Evolutionary conservation across 345 rosid genomes (phyloP), one percentile per base, ranked within the genome.

Genomic region (Syzygium aromaticum): DNA sequence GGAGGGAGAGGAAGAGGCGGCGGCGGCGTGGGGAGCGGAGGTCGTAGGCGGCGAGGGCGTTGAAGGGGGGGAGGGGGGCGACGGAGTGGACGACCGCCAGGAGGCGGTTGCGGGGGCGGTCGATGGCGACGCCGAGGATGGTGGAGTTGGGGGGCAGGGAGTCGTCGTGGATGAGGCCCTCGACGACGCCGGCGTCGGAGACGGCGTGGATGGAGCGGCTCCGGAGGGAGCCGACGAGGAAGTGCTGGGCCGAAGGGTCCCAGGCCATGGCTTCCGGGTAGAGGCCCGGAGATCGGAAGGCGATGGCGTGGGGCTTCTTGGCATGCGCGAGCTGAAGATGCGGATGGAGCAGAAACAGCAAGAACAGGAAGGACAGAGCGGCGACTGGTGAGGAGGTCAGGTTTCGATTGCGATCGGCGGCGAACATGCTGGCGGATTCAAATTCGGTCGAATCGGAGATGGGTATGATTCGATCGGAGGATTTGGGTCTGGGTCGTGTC

Each of bases 31-130:
- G 90, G 54, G 89, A 88, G 23, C 90, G 89, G 88, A 97, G 98
- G 91, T 96, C 96, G 93, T 97, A 97, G 86, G 98, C 96, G 80
- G 95, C 98, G 52, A 96, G 93, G 91, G 98, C 98, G 88, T 90
- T 92, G 96, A 94, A 97, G 40, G 93, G 89, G 54, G 92, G 94
- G 90, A 94, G 99, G 13, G 97, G 96, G 2, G 89, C 23, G 5
- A 2, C 0, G 84, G 91, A 94, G 98, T 17, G 97, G 96, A 3
- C 91, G n/a, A 96, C 99, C 40, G 90, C 23, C 3, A 96, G 96
- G 54, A 95, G 92, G 73, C 98, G 98, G 52, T 91, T 89, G 90
- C 91, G 84, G 90, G 85, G 49, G 17, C 90, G 86, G 89, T 97
- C 98, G 52, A 97, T 88, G 51, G 96, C 59, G 57, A 96, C 89